Evolutionary conservation across 2,329 filamentous ascomycete species (phyloP).

Genomic region (Aureobasidium sp.): DNA sequence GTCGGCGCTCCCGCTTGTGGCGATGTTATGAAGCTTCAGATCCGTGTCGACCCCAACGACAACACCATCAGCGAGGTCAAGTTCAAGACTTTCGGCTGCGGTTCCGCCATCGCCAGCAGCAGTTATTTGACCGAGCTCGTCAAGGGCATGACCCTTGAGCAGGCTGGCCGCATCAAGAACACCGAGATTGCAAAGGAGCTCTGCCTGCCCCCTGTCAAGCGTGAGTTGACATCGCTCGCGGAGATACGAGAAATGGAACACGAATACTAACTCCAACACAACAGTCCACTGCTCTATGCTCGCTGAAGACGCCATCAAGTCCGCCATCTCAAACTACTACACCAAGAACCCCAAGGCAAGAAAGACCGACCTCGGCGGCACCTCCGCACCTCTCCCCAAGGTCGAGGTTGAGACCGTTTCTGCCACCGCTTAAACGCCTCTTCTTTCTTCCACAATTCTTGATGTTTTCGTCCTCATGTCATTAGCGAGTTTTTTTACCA

Average conservation of each 20-base stretch:
- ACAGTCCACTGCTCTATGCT: constrained; percentile 87
- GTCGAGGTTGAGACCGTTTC: constrained; percentile 53
- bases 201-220: constrained; percentile 78
- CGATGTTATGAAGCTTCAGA: constrained; percentile 92
- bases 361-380: constrained; percentile 70
- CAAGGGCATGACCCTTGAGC: constrained; percentile 90
- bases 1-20: constrained; percentile 86
- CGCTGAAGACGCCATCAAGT: constrained; percentile 88
- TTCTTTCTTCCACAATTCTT: neutral
- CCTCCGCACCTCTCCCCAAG: constrained; percentile 60
- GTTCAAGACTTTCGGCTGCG: constrained; percentile 97
- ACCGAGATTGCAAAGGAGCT: constrained; percentile 98
- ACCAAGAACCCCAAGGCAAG: constrained; percentile 77
- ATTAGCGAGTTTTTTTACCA: constrained; percentile 10
- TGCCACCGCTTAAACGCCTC: constrained; percentile 15
- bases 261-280: constrained; percentile 7
- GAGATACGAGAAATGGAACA: neutral
- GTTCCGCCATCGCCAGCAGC: constrained; percentile 87
- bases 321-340: constrained; percentile 84
- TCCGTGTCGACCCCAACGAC: constrained; percentile 79
- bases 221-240: constrained; percentile 45
- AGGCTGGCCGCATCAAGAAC: constrained; percentile 88
- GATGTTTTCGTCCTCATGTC: constrained; percentile 10
- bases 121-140: constrained; percentile 94
- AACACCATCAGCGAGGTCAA: constrained; percentile 91